Conservation (phyloP, 805 yeast species). For the Nakazawaea ambrosiae region DNA sequence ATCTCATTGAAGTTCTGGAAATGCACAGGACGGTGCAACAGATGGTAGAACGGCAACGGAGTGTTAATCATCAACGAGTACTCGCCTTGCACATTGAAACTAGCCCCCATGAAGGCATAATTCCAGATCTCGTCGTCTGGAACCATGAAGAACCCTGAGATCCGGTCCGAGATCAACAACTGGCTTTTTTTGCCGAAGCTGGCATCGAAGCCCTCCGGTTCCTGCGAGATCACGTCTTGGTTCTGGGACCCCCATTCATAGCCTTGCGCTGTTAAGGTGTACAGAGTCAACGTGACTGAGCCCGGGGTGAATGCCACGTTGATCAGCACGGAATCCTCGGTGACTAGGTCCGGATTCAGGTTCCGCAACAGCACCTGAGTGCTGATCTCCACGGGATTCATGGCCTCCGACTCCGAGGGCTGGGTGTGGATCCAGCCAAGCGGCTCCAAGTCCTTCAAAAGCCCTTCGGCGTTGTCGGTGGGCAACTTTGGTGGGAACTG, state of each 20-base stretch:
- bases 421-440: conserved; percentile 96
- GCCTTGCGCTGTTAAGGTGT: conserved; percentile 56
- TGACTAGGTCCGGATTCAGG: conserved; percentile 32
- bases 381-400: conserved; percentile 68
- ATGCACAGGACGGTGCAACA: conserved; percentile 82
- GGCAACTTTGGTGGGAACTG: conserved; percentile 50
- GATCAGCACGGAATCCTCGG: conserved; percentile 42
- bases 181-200: conserved; percentile 58
- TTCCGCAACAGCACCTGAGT: conserved; percentile 37
- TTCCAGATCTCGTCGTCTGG: conserved; percentile 89
- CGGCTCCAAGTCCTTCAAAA: conserved; percentile 57
- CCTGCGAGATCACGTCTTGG: conserved; percentile 42
- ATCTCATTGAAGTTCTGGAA: conserved; percentile 68
- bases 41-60: conserved; percentile 81
- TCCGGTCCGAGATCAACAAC: conserved; percentile 62
- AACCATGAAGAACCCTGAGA: conserved; percentile 77
- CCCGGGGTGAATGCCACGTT: conserved; percentile 77
- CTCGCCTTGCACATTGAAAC: conserved; percentile 59
- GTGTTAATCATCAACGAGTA: conserved; percentile 66
- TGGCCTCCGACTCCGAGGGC: conserved; percentile 51
- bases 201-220: conserved; percentile 64
- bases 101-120: conserved; percentile 79
- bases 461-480: conserved; percentile 24
- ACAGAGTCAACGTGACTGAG: conserved; percentile 70
- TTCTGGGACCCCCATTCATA: conserved; percentile 70